Conservation (phyloP, 2,329 filamentous ascomycete genomes). For the Dothiorella sarmentorum region DNA sequence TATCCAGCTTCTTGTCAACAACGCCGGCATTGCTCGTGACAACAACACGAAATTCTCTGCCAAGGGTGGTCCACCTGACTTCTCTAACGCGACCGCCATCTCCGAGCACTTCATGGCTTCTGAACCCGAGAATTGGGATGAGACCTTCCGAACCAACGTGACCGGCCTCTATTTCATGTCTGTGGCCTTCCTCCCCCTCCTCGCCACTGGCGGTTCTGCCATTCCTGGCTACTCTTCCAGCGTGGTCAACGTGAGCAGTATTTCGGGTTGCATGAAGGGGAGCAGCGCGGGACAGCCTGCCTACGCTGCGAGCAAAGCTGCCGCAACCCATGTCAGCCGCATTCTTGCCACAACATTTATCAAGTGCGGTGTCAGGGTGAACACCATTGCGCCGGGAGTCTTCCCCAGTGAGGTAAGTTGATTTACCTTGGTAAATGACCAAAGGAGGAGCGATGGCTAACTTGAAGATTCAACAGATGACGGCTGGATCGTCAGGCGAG, state of each 20-base stretch:
- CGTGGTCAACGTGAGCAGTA: conserved; percentile 54
- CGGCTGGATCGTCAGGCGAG: conserved; percentile 43
- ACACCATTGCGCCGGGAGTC: conserved; percentile 44
- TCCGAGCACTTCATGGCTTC: conserved; percentile 51
- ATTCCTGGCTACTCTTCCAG: conserved; percentile 49
- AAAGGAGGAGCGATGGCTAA: background rate
- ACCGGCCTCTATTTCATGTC: conserved; percentile 52
- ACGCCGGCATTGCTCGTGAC: conserved; percentile 53
- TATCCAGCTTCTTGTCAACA: conserved; percentile 55
- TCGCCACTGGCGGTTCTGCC: conserved; percentile 47
- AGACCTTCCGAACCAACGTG: conserved; percentile 53
- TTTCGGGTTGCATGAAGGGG: conserved; percentile 51
- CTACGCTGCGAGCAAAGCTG: conserved; percentile 52
- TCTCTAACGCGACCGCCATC: conserved; percentile 46
- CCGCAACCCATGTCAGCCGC: conserved; percentile 43
- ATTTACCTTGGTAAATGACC: background rate
- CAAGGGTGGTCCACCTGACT: conserved; percentile 46
- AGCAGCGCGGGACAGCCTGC: conserved; percentile 51
- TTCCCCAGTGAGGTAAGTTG: conserved; percentile 38
- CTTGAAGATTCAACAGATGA: conserved; percentile 41
- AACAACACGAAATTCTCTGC: conserved; percentile 49
- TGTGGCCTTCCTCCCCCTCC: conserved; percentile 53
- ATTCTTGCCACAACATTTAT: conserved; percentile 47
- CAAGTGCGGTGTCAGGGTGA: conserved; percentile 43
- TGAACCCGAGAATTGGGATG: conserved; percentile 45